phyloP scores from a whole-genome alignment of 306 rosid genomes.

The Fagus crenata region DNA sequence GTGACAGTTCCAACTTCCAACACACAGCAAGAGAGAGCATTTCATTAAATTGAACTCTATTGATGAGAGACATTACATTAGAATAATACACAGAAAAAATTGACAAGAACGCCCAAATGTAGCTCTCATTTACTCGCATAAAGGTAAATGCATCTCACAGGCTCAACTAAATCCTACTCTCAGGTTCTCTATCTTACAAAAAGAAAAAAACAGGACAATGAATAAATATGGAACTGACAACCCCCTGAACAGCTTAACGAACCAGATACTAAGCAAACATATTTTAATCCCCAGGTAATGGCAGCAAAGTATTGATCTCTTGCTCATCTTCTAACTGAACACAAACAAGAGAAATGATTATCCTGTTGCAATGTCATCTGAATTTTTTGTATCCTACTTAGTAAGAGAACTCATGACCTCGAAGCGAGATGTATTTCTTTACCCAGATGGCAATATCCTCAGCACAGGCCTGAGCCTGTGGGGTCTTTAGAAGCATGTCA shows the following conservation, averaged over 20 bases:
- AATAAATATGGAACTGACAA: constrained; percentile 32
- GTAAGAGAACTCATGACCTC: constrained; percentile 96
- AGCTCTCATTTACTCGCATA: constrained; percentile 15
- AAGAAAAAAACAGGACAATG: constrained; percentile 29
- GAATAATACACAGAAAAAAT: constrained; percentile 51
- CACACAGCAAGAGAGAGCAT: constrained; percentile 5
- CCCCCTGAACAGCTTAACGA: constrained; percentile 26
- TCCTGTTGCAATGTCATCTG: constrained; percentile 27
- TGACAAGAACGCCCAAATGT: constrained; percentile 35
- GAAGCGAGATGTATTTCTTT: constrained; percentile 81
- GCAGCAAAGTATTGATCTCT: constrained; percentile 28
- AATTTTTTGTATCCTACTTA: constrained; percentile 38
- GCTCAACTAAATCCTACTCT: constrained; percentile 53
- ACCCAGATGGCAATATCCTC: constrained; percentile 99
- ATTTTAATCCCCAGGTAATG: constrained; percentile 25
- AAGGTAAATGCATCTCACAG: constrained; percentile 41
- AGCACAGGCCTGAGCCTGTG: constrained; percentile 86
- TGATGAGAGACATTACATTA: constrained; percentile 38
- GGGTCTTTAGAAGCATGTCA: constrained; percentile 85
- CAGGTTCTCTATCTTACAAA: constrained; percentile 60
- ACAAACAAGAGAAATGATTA: constrained; percentile 21
- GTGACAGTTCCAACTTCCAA: not conserved
- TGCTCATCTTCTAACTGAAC: constrained; percentile 21
- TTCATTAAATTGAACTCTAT: constrained; percentile 36
- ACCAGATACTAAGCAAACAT: constrained; percentile 22